Conservation (phyloP, 2,329 filamentous ascomycete genomes). For the Aotearoamyces nothofagi region DNA sequence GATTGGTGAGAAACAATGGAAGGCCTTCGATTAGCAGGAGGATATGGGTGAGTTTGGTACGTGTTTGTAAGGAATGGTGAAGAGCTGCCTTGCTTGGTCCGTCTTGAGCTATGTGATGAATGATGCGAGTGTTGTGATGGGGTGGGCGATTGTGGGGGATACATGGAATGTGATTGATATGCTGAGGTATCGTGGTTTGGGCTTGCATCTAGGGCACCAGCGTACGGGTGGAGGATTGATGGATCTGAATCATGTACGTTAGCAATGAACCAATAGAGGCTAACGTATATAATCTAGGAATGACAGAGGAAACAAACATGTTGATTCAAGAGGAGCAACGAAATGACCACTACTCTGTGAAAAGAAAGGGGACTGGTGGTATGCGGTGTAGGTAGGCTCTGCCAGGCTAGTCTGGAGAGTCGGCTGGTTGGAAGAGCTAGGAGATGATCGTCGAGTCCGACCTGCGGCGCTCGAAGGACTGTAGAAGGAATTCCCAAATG, state of each 20-base stretch:
- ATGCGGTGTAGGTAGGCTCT: constrained; percentile 9
- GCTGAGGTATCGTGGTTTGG: constrained; percentile 11
- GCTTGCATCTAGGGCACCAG: constrained; percentile 9
- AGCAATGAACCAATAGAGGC: too few relatives aligned
- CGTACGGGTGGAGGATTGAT: constrained; percentile 15
- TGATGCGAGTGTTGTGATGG: constrained; percentile 17
- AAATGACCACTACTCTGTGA: constrained; percentile 37
- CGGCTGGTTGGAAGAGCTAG: constrained; percentile 10
- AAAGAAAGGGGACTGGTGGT: constrained; percentile 29
- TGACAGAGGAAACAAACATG: constrained; percentile 35
- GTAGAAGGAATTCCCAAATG: too few relatives aligned
- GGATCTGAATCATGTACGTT: constrained; percentile 16
- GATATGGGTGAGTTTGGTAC: constrained; percentile 16
- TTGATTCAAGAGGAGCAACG: constrained; percentile 32
- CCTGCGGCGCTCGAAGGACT: constrained; percentile 8
- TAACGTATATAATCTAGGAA: constrained; percentile 14
- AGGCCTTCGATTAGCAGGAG: constrained; percentile 12
- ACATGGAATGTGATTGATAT: constrained; percentile 15
- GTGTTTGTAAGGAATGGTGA: constrained; percentile 15
- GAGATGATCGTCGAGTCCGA: constrained; percentile 10
- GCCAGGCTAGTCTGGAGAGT: constrained; percentile 9
- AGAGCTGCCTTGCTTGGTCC: constrained; percentile 15
- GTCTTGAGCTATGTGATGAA: constrained; percentile 8
- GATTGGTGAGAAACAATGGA: constrained; percentile 15
- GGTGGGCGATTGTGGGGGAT: constrained; percentile 16